Conservation (phyloP, 257 asterid genomes). For the Primulina eburnea region DNA sequence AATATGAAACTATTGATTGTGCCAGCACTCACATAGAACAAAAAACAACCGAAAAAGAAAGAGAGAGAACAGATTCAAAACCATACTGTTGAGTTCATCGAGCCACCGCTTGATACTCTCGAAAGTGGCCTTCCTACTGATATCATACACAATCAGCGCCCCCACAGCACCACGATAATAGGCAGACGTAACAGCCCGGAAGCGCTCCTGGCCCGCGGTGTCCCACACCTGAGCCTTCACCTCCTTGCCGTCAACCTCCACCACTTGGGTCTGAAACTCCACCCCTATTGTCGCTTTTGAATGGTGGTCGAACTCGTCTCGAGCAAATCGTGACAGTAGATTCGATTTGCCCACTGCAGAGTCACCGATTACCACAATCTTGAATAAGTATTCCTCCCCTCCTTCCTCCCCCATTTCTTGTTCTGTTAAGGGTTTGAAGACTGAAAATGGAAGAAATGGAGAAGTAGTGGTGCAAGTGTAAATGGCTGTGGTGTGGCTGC, state of each 20-base stretch:
- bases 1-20: no score
- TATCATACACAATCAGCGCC: conserved; percentile 42
- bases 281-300: conserved; percentile 46
- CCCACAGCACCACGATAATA: conserved; percentile 49
- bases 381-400: conserved; percentile 43
- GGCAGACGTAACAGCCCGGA: conserved; percentile 47
- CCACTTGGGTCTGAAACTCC: conserved; percentile 46
- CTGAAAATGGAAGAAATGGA: no score
- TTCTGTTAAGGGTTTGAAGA: no score
- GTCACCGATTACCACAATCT: conserved; percentile 42
- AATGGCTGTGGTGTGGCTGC: not conserved
- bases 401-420: conserved; percentile 23
- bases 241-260: conserved; percentile 42
- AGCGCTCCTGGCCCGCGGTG: conserved; percentile 48
- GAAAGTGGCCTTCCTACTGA: conserved; percentile 35
- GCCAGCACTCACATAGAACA: not conserved
- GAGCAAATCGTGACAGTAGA: conserved; percentile 39
- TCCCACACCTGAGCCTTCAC: conserved; percentile 48
- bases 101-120: conserved; percentile 43
- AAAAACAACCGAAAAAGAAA: not conserved
- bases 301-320: conserved; percentile 44
- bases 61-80: not conserved
- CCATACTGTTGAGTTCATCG: conserved; percentile 43
- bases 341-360: conserved; percentile 49
- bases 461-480: not conserved